Evolutionary conservation across 805 yeast genomes (phyloP), one percentile per base, ranked within the genome.

Genomic region (Tetrapisispora phaffii): DNA sequence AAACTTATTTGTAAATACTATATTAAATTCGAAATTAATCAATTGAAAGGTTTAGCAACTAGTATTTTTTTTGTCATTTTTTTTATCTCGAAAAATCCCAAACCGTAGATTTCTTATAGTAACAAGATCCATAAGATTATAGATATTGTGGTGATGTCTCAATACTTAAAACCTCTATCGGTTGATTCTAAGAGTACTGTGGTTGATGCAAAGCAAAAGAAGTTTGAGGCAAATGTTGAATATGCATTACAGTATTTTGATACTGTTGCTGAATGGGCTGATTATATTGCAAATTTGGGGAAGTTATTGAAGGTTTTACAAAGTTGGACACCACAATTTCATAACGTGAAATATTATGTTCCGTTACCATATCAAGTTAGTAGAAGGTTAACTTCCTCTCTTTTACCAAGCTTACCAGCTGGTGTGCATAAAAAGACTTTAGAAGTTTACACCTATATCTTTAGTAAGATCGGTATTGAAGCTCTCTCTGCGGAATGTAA

Each of bases 251-350:
- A 75, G 7, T 71, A 77, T 17, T 90, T 90, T 67, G 96, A 86
- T 44, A 66, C 84, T 1, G 82, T 88, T 1, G 84, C 80, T 24
- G 98, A 93, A 68, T 93, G 99, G 99, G 97, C 98, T 9, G 98
- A 93, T 60, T 88, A 90, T 60, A 93, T 93, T 46, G 82, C 97
- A 20, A 89, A 86, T 60, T 69, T 94, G 39, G 80, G 90, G 1
- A 78, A 84, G 47, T 72, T 94, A 6, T 79, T 80, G 47, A 85
- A 87, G 59, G 81, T 94, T 0, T 63, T 89, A 34, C 76, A 74
- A 47, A 65, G 73, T 61, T 54, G 72, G 74, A 37, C 68, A 48
- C 65, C 72, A 55, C 54, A 67, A 41, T 46, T 59, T 52, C 60
- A 65, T 32, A 44, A 39, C 31, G 66, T 62, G 12, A 61, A 65